Evolutionary conservation across 2,329 filamentous ascomycete species (phyloP).

Genomic region (Ambrosiella beaveri): DNA sequence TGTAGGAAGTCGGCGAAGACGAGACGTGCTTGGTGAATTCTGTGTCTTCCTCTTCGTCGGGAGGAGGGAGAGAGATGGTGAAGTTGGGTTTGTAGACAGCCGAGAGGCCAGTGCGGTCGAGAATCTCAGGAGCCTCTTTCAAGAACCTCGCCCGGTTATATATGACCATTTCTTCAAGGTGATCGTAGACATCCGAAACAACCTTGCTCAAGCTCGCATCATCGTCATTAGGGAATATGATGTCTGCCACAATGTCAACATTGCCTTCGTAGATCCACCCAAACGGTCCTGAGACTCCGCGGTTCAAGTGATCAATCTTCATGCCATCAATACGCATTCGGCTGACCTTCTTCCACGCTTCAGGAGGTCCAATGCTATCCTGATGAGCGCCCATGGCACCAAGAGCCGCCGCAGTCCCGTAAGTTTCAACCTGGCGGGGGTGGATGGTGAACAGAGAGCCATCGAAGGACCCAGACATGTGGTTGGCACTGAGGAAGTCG

Average conservation of each 20-base stretch:
- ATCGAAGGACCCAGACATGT: slow-evolving; percentile 90
- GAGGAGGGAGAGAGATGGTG: slow-evolving; percentile 6
- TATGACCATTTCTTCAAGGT: slow-evolving; percentile 80
- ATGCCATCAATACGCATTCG: slow-evolving; percentile 82
- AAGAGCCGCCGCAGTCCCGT: slow-evolving; percentile 8
- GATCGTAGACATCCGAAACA: slow-evolving; percentile 93
- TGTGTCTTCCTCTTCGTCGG: neutral
- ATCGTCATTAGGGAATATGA: slow-evolving; percentile 80
- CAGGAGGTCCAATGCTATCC: slow-evolving; percentile 40
- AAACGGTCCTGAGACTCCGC: slow-evolving; percentile 82
- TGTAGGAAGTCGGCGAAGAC: slow-evolving; percentile 8
- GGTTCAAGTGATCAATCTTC: slow-evolving; percentile 89
- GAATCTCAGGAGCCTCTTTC: slow-evolving; percentile 11
- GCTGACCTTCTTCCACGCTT: slow-evolving; percentile 89
- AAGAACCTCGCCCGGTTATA: slow-evolving; percentile 36
- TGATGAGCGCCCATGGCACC: slow-evolving; percentile 11
- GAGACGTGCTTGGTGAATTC: slow-evolving; percentile 9
- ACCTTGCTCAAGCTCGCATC: slow-evolving; percentile 85
- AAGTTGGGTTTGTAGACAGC: slow-evolving; percentile 12
- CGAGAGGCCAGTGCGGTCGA: slow-evolving; percentile 12
- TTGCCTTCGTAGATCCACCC: slow-evolving; percentile 97
- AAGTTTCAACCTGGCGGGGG: slow-evolving; percentile 62
- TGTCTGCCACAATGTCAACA: slow-evolving; percentile 87
- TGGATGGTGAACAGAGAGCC: slow-evolving; percentile 95
- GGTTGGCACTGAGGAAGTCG: slow-evolving; percentile 86